Evolutionary conservation across 306 rosid genomes (phyloP).

Genomic region (Lithocarpus polystachyus): DNA sequence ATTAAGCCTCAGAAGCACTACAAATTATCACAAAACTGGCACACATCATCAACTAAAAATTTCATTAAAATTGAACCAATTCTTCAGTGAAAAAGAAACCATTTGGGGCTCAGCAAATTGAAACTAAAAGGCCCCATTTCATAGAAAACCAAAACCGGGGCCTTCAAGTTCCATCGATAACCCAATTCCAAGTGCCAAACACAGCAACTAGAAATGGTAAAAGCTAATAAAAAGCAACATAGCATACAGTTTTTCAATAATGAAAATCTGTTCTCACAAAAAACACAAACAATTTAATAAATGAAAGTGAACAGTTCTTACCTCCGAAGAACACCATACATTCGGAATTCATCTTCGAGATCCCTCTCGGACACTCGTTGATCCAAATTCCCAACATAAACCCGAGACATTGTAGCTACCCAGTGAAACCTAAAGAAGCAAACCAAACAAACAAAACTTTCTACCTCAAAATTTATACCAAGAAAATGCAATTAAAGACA

Average conservation of each 20-base stretch:
- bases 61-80: background rate
- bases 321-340: constrained; percentile 92
- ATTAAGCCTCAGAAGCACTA: background rate
- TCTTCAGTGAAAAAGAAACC: background rate
- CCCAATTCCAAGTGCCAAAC: background rate
- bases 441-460: background rate
- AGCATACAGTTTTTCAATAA: background rate
- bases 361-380: constrained; percentile 91
- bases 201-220: background rate
- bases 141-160: background rate
- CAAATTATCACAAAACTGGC: background rate
- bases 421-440: constrained; percentile 23
- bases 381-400: constrained; percentile 88
- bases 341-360: constrained; percentile 85
- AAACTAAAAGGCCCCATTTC: background rate
- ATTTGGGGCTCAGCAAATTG: background rate
- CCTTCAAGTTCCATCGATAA: background rate
- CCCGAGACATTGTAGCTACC: constrained; percentile 60
- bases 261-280: background rate
- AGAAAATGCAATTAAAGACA: background rate
- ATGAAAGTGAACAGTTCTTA: background rate
- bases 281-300: background rate
- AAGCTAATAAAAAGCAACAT: background rate
- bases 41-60: background rate
- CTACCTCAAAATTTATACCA: background rate